Evolutionary conservation across 495 filamentous ascomycete genomes (phyloP).

Genomic region (Talaromyces ruber): DNA sequence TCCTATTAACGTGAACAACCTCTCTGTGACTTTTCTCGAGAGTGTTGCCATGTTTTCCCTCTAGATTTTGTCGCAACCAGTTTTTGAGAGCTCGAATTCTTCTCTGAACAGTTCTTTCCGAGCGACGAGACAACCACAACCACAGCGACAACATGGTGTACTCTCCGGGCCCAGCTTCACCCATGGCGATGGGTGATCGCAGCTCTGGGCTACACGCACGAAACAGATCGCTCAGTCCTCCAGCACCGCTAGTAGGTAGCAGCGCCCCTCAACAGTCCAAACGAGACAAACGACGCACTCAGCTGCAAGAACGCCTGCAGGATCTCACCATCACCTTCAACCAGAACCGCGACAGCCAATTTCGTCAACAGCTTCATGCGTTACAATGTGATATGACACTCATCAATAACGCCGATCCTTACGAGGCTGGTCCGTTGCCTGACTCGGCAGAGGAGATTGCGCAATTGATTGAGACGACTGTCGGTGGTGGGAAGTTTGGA

Average conservation of each 20-base stretch:
- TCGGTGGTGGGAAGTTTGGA: slow-evolving; percentile 43
- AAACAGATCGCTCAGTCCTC: slow-evolving; percentile 31
- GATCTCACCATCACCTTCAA: slow-evolving; percentile 66
- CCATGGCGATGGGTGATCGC: slow-evolving; percentile 16
- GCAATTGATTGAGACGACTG: slow-evolving; percentile 50
- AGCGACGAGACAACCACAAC: background rate
- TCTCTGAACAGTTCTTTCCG: background rate
- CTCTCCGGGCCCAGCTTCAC: slow-evolving; percentile 27
- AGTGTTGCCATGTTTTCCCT: background rate
- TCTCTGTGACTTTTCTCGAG: background rate
- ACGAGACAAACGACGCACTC: slow-evolving; percentile 78
- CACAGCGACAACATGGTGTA: slow-evolving; percentile 20
- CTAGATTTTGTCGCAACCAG: background rate
- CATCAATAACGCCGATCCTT: slow-evolving; percentile 74
- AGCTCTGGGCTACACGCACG: slow-evolving; percentile 15
- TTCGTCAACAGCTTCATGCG: slow-evolving; percentile 79
- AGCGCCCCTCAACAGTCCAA: slow-evolving; percentile 53
- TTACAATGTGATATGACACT: slow-evolving; percentile 85
- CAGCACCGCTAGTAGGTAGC: slow-evolving; percentile 4
- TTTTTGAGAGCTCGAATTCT: background rate
- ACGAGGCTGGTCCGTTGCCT: slow-evolving; percentile 61
- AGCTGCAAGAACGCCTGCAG: slow-evolving; percentile 64
- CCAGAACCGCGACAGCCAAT: slow-evolving; percentile 73
- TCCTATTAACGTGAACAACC: background rate
- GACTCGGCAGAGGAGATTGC: slow-evolving; percentile 60